Base-by-base conservation (phyloP, 441 rosid species). In the Hura crepitans region DNA sequence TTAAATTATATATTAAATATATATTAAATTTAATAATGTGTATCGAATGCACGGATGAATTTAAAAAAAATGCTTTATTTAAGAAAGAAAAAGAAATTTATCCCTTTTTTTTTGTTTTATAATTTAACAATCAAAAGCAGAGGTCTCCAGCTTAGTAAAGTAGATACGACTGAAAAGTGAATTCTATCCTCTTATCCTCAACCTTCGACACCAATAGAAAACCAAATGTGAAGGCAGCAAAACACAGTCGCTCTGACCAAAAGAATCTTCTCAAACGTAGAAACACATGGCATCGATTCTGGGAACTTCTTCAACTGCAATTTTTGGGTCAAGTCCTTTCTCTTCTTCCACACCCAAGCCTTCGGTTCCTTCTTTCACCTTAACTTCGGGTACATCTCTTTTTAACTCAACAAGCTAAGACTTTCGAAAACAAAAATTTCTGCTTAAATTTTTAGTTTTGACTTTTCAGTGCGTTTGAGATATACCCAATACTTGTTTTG, bases 171-270 rank as follows among this genome's bases (percentile, higher is more conserved):
- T 69, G 75, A 74, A 72, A 75, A n/a, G n/a, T n/a, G n/a, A n/a
- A n/a, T n/a, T 83, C 87, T 80, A 74, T 84, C 79, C n/a, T 75
- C 87, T 86, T 87, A 85, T 86, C 96, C 85, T 62, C 76, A 82
- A 39, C 77, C 70, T 20, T 68, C 46, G 74, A 65, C 58, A 45
- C 81, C 77, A 81, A 81, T 74, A 42, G 35, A 55, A 75, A 72
- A 18, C 53, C 23, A 77, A 74, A 71, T 53, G 71, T 15, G 74
- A 66, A 78, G 61, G 53, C 76, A 57, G 53, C 71, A 72, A 69
- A 54, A 28, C 31, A 14, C 7, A 53, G n/a, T 63, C 54, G 11
- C 14, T 13, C 60, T 28, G 22, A 33, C 55, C n/a, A 72, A 59
- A 62, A 42, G 3, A 25, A 25, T 65, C 25, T 69, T 72, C 72